These are phyloP conservation scores for Discostella pseudostelligera DNA, from an alignment of 108 stramenopile genomes.

Conservation along the genomic window DNA sequence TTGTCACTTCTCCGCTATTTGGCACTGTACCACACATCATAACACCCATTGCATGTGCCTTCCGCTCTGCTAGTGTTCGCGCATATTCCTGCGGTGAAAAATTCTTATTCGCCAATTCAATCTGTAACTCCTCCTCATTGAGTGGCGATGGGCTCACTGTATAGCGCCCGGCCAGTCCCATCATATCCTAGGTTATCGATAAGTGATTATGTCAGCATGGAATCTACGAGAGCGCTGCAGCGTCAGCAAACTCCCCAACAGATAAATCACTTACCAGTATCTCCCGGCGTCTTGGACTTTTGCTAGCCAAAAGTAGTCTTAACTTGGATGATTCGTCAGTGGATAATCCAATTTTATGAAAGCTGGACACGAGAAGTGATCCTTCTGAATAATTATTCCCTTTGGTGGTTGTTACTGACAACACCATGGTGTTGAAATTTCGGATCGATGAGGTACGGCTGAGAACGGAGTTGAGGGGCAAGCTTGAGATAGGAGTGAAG, in stretches of 20 bases:
- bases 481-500: background rate
- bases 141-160: conserved; percentile 58
- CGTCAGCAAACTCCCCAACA: no score
- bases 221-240: no score
- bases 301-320: conserved; percentile 68
- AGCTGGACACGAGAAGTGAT: conserved; percentile 28
- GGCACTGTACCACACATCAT: conserved; percentile 35
- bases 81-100: conserved; percentile 63
- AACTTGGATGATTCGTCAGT: conserved; percentile 15
- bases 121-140: conserved; percentile 66
- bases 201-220: no score
- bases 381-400: background rate
- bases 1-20: conserved; percentile 17
- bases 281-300: conserved; percentile 72
- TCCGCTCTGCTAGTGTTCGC: conserved; percentile 62
- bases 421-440: conserved; percentile 5
- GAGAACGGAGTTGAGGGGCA: background rate
- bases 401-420: background rate
- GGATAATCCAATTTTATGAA: conserved; percentile 23
- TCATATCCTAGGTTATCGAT: conserved; percentile 79
- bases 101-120: conserved; percentile 36
- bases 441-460: background rate
- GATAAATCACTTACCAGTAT: conserved; percentile 36
- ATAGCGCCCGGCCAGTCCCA: conserved; percentile 65
- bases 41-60: conserved; percentile 66